phyloP scores from a whole-genome alignment of 148 eudicot genomes.

The Rhododendron vialii region DNA sequence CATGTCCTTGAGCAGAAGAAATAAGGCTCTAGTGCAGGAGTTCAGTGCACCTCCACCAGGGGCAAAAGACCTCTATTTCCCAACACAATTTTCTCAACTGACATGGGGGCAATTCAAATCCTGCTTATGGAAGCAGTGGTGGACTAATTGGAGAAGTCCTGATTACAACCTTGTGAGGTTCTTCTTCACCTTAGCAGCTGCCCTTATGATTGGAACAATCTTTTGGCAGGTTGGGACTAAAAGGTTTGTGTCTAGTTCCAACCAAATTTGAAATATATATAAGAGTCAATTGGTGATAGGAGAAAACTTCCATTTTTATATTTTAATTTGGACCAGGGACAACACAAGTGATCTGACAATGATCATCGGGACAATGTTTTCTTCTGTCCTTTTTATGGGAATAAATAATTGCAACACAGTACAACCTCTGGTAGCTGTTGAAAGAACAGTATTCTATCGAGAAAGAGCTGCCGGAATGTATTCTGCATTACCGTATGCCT shows the following conservation, averaged over 20 bases:
- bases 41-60: conserved; percentile 32
- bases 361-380: conserved; percentile 78
- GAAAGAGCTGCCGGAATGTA: conserved; percentile 95
- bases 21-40: conserved; percentile 35
- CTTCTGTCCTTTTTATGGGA: conserved; percentile 67
- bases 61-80: conserved; percentile 32
- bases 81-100: conserved; percentile 30
- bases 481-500: conserved; percentile 82
- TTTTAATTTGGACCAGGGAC: conserved; percentile 25
- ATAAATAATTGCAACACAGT: conserved; percentile 69
- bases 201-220: conserved; percentile 40
- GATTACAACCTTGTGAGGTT: conserved; percentile 41
- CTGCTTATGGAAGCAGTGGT: conserved; percentile 49
- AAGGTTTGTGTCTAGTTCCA: conserved; percentile 6
- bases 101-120: conserved; percentile 38
- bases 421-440: conserved; percentile 66
- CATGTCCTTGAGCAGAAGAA: conserved; percentile 23
- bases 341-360: conserved; percentile 48
- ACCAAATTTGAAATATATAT: neutral
- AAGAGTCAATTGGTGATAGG: neutral
- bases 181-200: conserved; percentile 27
- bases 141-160: conserved; percentile 46
- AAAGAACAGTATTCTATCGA: conserved; percentile 79
- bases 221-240: conserved; percentile 42
- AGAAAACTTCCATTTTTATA: neutral